Base-by-base conservation (phyloP, 768 basidiomycete genomes). In the Termitomyces sp. region DNA sequence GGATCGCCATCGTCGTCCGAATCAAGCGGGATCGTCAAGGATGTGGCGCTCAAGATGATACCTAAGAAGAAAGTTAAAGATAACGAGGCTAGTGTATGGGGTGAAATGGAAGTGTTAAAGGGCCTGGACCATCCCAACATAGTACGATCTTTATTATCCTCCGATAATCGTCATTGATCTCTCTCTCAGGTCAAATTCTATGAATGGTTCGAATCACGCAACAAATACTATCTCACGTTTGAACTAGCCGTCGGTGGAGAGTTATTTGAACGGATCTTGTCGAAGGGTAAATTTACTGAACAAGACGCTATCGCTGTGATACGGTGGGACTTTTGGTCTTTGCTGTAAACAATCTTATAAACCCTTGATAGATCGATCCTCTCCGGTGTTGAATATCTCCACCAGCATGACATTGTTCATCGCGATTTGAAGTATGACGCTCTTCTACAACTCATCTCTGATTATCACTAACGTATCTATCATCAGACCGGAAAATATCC, bases 61-160 rank as follows among this genome's bases (percentile, higher is more conserved):
- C 81, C 90, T 5, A 98, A 98, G 83, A 95, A 96, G 75, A 91
- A 92, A 66, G 93, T 97, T 56, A 94, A 93, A 71, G 91, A 92
- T 10, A 93, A 95, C 66, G 93, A 95, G 69, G 82, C 77, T 47
- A 85, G 84, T 55, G 94, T 98, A 0, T 93, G 92, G 86, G 83
- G 86, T 7, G 97, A 99, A 75, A 96, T 98, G 88, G 86, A 93
- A 53, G 91, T 98, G 0, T 71, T 99, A 59, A 88, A 88, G 68
- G 94, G 89, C 0, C 75, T 98, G 52, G 83, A 95, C 68, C 95
- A 98, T 70, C 86, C 89, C 0, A 95, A 98, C 67, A 91, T 98
- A 63, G 95, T 95, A 56, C 10, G 57, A 63, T 66, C 84, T 77
- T 36, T 58, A 38, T 44, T 38, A 10, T 47, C 5, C 18, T 35